These are phyloP conservation scores for Russula dissimulans DNA, from an alignment of 768 basidiomycete species.

Conservation along the genomic window DNA sequence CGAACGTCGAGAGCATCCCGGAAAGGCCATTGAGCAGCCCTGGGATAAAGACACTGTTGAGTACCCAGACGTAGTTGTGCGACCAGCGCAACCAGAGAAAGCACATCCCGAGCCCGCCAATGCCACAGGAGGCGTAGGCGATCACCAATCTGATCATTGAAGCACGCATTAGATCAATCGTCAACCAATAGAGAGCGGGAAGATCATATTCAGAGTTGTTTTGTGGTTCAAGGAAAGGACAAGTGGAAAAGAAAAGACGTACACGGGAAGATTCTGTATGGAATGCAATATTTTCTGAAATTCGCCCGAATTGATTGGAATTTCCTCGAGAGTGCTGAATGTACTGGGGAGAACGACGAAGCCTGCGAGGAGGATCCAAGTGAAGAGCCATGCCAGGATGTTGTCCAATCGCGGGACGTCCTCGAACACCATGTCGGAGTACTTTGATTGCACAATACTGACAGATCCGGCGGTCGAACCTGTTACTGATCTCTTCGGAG, in stretches of 20 bases:
- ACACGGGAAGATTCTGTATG: conserved; percentile 9
- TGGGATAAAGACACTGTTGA: conserved; percentile 4
- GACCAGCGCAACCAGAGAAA: conserved; percentile 11
- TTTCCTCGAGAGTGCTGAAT: neutral
- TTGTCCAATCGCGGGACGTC: conserved; percentile 1
- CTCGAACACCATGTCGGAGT: conserved; percentile 9
- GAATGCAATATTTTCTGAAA: neutral
- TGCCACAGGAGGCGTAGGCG: neutral
- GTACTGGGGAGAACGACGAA: conserved; percentile 16
- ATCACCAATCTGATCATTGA: conserved; percentile 1
- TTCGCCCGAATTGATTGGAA: neutral
- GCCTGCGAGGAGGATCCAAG: conserved; percentile 15
- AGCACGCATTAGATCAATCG: neutral
- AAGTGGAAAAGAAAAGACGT: neutral
- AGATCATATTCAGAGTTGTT: neutral
- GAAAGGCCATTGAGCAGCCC: conserved; percentile 11
- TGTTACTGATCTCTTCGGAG: neutral
- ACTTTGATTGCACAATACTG: neutral
- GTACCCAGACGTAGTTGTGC: conserved; percentile 13
- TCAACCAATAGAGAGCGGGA: neutral
- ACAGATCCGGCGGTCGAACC: neutral
- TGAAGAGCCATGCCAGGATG: conserved; percentile 7
- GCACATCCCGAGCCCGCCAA: conserved; percentile 14
- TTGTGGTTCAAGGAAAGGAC: neutral
- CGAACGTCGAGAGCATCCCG: conserved; percentile 10